These are phyloP conservation scores for Xylaria multiplex DNA, from an alignment of 2,329 filamentous ascomycete genomes.

Conservation along the genomic window DNA sequence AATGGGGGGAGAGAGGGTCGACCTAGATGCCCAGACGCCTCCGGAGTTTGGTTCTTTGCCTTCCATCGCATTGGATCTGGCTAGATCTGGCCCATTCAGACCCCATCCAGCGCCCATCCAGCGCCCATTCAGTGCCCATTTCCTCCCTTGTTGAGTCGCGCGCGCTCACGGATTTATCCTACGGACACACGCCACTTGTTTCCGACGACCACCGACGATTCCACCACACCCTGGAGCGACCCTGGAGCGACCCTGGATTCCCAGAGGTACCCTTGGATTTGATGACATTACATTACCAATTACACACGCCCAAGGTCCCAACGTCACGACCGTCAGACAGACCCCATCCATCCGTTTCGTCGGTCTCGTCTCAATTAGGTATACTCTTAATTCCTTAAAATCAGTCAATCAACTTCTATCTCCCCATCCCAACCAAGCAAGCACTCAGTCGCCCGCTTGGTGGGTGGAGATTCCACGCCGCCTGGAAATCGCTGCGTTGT, in stretches of 20 bases:
- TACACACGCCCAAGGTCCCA: slow-evolving; percentile 17
- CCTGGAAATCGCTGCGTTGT: slow-evolving; percentile 10
- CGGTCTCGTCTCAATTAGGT: slow-evolving; percentile 41
- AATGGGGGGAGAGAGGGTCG: not conserved
- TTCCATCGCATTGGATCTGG: slow-evolving; percentile 24
- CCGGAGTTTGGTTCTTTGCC: slow-evolving; percentile 29
- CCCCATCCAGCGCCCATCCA: no score
- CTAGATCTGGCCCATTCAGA: slow-evolving; percentile 28
- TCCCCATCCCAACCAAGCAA: slow-evolving; percentile 9
- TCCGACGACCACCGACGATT: slow-evolving; percentile 37
- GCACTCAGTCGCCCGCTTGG: slow-evolving; percentile 3
- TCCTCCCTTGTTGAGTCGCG: slow-evolving; percentile 19
- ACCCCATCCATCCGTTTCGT: slow-evolving; percentile 10
- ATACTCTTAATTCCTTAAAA: slow-evolving; percentile 42
- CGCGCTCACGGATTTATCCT: slow-evolving; percentile 35
- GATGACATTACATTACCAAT: slow-evolving; percentile 20
- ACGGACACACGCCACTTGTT: slow-evolving; percentile 41
- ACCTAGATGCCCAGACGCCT: not conserved
- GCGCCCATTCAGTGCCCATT: not conserved
- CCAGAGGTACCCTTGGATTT: slow-evolving; percentile 3
- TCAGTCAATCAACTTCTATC: slow-evolving; percentile 12
- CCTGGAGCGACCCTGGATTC: not conserved
- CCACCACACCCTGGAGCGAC: slow-evolving; percentile 16
- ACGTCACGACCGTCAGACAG: slow-evolving; percentile 7
- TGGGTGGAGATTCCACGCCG: slow-evolving; percentile 8